Base-by-base conservation (phyloP, 1,139 yeast species). In the Candida smagusa region DNA sequence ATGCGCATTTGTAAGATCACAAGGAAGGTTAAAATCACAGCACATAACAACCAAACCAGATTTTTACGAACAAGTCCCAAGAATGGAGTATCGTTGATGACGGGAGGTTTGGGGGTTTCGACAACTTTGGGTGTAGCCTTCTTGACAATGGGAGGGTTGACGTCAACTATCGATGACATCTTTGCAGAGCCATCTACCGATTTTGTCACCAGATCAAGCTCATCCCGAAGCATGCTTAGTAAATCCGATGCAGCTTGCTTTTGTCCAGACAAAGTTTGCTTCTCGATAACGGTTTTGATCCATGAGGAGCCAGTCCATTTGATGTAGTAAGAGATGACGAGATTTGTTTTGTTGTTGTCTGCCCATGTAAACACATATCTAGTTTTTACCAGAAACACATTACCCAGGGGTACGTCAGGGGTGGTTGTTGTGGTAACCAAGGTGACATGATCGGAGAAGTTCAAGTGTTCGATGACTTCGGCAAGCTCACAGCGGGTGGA, bases 321-420 rank as follows among this genome's bases (percentile, higher is more conserved):
- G 25, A 77, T 62, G 41, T 55, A 65, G 49, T 61, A 77, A 9
- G 79, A 66, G 9, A 76, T 56, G 19, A 53, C 57, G 23, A 78
- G 49, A 9, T 54, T 55, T 0, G 81, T 74, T n/a, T 54, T 45
- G 41, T 70, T 70, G 13, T 59, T 46, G 19, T 56, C 60, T 2
- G 59, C 76, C 83, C 84, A 77, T 4, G 67, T 59, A 22, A 76
- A 57, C 16, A 70, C 55, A 48, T 69, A 76, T 31, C 76, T 58
- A 6, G 80, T 77, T 37, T 68, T 60, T 4, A 78, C 80, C 22
- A 68, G 60, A 47, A 78, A 78, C 1, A 74, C 69, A 32, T 63
- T 65, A 6, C 84, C 84, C 61, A 76, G 77, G 0, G 84, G 84
- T 4, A 78, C 84, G 47, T 75, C 79, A 0, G 84, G 84, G 0